phyloP scores from a whole-genome alignment of 441 rosid genomes.

The Brassica hybrid region DNA sequence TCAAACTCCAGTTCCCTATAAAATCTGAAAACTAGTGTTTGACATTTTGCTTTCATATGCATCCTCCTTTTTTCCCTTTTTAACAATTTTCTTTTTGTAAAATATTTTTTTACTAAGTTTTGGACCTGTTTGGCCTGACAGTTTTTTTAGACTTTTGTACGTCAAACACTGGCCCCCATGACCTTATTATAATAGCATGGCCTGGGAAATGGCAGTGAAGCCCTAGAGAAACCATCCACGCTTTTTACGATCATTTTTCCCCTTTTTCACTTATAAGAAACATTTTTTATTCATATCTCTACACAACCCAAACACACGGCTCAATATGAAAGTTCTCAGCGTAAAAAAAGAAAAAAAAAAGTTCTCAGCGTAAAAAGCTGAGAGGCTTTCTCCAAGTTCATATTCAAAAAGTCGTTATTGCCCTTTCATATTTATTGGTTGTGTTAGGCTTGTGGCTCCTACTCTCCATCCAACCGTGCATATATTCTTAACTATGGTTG shows the following conservation, averaged over 20 bases:
- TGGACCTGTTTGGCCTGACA: constrained; percentile 46
- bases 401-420: background rate
- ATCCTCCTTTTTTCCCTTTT: constrained; percentile 32
- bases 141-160: constrained; percentile 43
- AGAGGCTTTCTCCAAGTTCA: constrained; percentile 35
- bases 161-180: constrained; percentile 33
- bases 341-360: too few relatives aligned
- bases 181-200: constrained; percentile 40
- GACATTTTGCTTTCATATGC: constrained; percentile 82
- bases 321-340: constrained; percentile 36
- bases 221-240: constrained; percentile 41
- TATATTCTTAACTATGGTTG: too few relatives aligned
- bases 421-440: background rate
- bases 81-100: background rate
- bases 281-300: background rate
- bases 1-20: constrained; percentile 60
- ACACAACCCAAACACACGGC: constrained; percentile 34
- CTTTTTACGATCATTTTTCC: constrained; percentile 37
- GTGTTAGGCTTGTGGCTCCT: background rate
- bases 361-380: constrained; percentile 38
- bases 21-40: constrained; percentile 66
- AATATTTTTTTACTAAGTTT: constrained; percentile 21
- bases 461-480: too few relatives aligned
- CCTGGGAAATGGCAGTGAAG: constrained; percentile 36
- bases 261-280: background rate